phyloP scores from a whole-genome alignment of 129 eudicot species.

The Chrysanthemum seticuspe region DNA sequence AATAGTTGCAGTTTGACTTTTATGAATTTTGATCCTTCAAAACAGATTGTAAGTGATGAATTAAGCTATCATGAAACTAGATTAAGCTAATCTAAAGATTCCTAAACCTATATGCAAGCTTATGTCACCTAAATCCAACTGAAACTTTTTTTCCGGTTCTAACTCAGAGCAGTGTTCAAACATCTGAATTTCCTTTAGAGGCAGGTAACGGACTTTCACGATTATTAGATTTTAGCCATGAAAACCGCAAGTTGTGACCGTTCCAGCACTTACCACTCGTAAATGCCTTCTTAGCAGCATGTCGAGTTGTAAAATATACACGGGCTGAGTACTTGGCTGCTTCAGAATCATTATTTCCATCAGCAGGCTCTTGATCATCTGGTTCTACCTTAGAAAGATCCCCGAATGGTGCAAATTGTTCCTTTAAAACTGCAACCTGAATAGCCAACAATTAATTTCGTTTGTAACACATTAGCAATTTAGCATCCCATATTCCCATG shows the following conservation, averaged over 20 bases:
- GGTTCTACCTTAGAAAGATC: constrained; percentile 70
- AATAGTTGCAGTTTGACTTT: no score
- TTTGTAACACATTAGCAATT: no score
- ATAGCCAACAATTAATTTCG: neutral
- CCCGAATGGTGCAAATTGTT: constrained; percentile 74
- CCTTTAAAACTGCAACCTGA: constrained; percentile 78
- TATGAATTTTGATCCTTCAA: no score
- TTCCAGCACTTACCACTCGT: constrained; percentile 71
- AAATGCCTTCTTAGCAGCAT: constrained; percentile 82
- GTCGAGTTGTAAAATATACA: constrained; percentile 66
- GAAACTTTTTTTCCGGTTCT: no score
- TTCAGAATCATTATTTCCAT: constrained; percentile 36
- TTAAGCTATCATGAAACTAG: no score
- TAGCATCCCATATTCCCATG: no score
- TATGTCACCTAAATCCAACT: no score
- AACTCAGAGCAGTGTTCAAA: neutral
- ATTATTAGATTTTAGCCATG: constrained; percentile 58
- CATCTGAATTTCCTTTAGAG: constrained; percentile 40
- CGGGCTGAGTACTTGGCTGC: constrained; percentile 46
- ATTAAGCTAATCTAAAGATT: no score
- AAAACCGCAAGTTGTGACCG: constrained; percentile 72
- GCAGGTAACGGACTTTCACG: constrained; percentile 45
- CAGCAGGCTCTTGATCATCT: constrained; percentile 46
- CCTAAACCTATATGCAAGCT: no score
- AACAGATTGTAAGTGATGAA: no score